These are phyloP conservation scores for Pseudogymnoascus sp. DNA, from an alignment of 2,329 filamentous ascomycete genomes.

Conservation along the genomic window DNA sequence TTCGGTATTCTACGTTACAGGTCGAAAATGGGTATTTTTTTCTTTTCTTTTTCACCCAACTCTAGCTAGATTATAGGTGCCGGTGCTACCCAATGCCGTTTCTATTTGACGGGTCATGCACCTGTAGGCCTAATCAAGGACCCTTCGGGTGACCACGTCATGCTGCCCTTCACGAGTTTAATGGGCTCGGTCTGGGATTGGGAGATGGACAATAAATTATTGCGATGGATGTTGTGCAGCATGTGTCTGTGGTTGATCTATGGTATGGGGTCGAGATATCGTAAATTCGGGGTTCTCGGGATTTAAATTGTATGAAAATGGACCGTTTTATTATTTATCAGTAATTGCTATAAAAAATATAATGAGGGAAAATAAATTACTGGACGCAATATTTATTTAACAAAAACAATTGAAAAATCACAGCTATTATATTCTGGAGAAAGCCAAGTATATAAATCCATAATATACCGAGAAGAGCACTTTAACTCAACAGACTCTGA, in stretches of 20 bases:
- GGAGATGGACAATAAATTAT: neutral
- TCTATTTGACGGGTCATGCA: neutral
- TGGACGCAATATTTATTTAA: neutral
- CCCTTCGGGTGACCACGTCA: slow-evolving; percentile 4
- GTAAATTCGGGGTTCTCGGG: neutral
- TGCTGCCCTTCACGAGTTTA: neutral
- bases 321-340: neutral
- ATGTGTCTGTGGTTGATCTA: neutral
- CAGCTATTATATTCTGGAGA: neutral
- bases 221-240: neutral
- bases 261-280: neutral
- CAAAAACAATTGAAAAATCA: neutral
- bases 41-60: neutral
- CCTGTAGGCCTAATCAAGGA: neutral
- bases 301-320: neutral
- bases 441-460: neutral
- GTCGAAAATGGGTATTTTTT: neutral
- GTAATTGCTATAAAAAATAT: neutral
- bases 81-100: neutral
- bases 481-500: neutral
- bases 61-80: neutral
- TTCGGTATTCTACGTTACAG: neutral
- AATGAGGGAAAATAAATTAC: neutral
- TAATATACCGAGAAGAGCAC: neutral
- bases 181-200: neutral